Evolutionary conservation across 495 filamentous ascomycete species (phyloP).

Genomic region (Penicillium tannophilum): DNA sequence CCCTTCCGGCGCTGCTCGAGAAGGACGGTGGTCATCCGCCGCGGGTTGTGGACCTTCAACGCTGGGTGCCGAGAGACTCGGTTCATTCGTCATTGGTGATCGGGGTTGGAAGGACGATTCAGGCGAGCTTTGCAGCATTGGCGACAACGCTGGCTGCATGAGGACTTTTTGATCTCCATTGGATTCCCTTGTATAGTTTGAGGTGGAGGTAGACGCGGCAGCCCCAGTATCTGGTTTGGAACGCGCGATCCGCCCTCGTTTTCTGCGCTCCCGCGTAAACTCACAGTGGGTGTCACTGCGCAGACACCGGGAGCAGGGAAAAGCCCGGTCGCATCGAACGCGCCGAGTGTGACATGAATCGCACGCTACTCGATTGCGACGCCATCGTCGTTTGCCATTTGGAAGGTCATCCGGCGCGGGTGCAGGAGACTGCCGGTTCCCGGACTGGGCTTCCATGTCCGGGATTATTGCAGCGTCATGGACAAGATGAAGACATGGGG

Average conservation of each 20-base stretch:
- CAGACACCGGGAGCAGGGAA: conserved; percentile 49
- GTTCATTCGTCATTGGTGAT: conserved; percentile 39
- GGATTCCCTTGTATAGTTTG: conserved; percentile 14
- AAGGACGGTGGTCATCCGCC: conserved; percentile 20
- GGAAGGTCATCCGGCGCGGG: conserved; percentile 32
- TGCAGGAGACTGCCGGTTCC: conserved; percentile 25
- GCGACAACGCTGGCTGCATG: conserved; percentile 20
- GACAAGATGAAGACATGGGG: background rate
- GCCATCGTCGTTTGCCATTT: conserved; percentile 47
- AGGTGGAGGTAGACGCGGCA: background rate
- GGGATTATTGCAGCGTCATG: conserved; percentile 8
- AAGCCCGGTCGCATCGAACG: conserved; percentile 52
- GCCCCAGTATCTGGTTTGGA: conserved; percentile 25
- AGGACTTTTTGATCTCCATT: conserved; percentile 17
- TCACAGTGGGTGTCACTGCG: conserved; percentile 47
- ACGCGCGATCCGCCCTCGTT: conserved; percentile 49
- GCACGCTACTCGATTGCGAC: conserved; percentile 50
- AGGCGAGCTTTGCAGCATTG: conserved; percentile 33
- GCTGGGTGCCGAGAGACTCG: conserved; percentile 37
- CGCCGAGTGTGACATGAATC: conserved; percentile 50
- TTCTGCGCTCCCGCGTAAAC: conserved; percentile 49
- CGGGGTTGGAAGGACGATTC: conserved; percentile 29
- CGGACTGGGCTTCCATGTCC: conserved; percentile 43
- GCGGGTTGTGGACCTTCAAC: conserved; percentile 36
- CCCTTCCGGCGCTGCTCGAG: conserved; percentile 20